Evolutionary conservation across 495 filamentous ascomycete species (phyloP), one percentile per base, ranked within the genome.

Genomic region (Aspergillus egyptiacus): DNA sequence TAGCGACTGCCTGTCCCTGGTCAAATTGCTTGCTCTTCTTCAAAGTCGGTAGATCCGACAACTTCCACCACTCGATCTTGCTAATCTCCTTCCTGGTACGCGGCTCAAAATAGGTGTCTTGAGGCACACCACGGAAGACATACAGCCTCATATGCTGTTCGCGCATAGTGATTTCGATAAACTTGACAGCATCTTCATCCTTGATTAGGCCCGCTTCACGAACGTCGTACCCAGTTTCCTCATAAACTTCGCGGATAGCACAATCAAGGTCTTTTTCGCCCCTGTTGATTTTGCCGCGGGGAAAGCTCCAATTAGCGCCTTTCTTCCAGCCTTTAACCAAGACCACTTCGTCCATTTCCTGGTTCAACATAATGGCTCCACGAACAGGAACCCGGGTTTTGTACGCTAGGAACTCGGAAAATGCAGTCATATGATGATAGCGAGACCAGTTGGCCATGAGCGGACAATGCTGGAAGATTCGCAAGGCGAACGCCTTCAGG

Each of bases 291-390:
- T 98, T 98, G 6, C 93, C 93, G 30, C 93, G 67, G 0, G 93
- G 93, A 48, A 97, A 98, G 59, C 90, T 95, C 94, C 94, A 97
- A 57, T 83, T 91, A 5, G 91, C 84, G 11, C 85, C 84, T 61
- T 95, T 96, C 74, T 96, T 97, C 86, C 90, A 97, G 19, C 93
- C 94, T 59, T 95, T 93, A 27, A 98, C 93, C 49, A 97, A 71
- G 4, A 98, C 82, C 3, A 87, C 84, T 40, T 89, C 79, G 58
- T 96, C 89, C 91, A 98, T 95, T 6, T 77, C 76, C 20, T 91
- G 74, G 59, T 96, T 95, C 28, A 98, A 73, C 73, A 98, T 72
- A 44, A 98, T 95, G 23, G 88, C 91, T 13, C 93, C 93, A 44
- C 94, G 79, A 13, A 98, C 93, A 0, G 94, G 94, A 14, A 98